Base-by-base conservation (phyloP, 2,329 filamentous ascomycete genomes). In the Sporothrix variecibatus region DNA sequence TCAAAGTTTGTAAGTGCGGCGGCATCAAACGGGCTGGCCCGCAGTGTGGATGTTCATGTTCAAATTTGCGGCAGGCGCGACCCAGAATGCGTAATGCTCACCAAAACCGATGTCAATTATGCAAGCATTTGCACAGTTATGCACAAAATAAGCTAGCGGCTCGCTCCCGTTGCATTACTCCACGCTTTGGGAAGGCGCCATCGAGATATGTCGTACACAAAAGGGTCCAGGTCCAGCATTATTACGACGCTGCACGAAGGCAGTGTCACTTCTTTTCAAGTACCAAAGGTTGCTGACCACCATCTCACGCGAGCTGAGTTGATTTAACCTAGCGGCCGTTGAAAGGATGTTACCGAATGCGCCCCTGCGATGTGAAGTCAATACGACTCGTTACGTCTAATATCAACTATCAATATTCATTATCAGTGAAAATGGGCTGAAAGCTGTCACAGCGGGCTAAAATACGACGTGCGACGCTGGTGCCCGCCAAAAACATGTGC, bases 91-190 rank as follows among this genome's bases (percentile, higher is more conserved):
- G 28, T 60, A 58, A 58, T 58, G 53, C 26, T 9, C 49, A n/a
- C 17, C 7, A 2, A 53, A 53, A 53, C 7, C 28, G 15, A 34
- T 34, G 28, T 34, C 15, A 31, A 38, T n/a, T 53, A 9, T 53
- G 51, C 51, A 53, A 53, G 20, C 51, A 15, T 23, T 56, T 56
- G 9, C 23, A 28, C 11, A 56, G n/a, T 28, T 11, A 23, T 23
- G 58, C 31, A 64, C 34, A 64, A 64, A 40, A 8, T 23, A 20
- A 31, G 34, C 20, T 40, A 64, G 31, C 20, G 31, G 58, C 34
- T 58, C 31, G 20, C 34, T 64, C 20, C 58, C 31, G 58, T 64
- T 38, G 58, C 58, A 64, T 38, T 62, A 64, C 58, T 64, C 58
- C 34, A 64, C 58, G 31, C 58, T 64, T 64, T 64, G 31, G 31